Base-by-base conservation (phyloP, 169 alveolate genomes). In the Pseudocohnilembus persalinus region DNA sequence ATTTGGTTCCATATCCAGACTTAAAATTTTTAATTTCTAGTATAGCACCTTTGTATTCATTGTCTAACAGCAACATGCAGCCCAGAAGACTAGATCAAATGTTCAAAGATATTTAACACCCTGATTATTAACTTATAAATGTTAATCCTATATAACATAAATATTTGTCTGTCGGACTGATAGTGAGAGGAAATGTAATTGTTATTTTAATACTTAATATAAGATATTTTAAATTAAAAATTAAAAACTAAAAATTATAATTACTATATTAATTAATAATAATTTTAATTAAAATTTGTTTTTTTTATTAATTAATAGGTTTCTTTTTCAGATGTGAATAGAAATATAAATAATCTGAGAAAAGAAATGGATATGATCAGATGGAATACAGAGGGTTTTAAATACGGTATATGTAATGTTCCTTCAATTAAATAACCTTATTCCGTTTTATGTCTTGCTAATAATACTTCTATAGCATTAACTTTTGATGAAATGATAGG, bases 1-100 rank as follows among this genome's bases (percentile, higher is more conserved):
- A 98, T 87, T 89, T 98, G 84, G 99, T 98, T 31, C 99, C 99
- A 1, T 98, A 93, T 92, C 99, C 99, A 64, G 93, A 95, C 75
- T 89, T 95, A 84, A 98, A 96, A 84, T 97, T 97, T 91, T 89
- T 98, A 65, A 80, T 96, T n/a, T 94, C 98, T 6, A 85, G 97
- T 25, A 82, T 97, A 65, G 90, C 97, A 35, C 98, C 98, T 26
- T 88, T 94, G 74, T 96, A 92, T 89, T 92, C 94, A 80, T 91
- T 94, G 65, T 83, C 88, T 33, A 95, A 93, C 84, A 92, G 92
- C 33, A 92, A 92, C 34, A 83, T 91, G 49, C 92, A 94, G 34
- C 96, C 97, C 11, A 89, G 97, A 81, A 89, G 96, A 84, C 82
- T 97, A 34, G 98, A 96, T 84, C 96, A 97, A 83, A 92, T 96